phyloP scores from a whole-genome alignment of 495 filamentous ascomycete species.

The Pseudoneurospora amorphoporcata region DNA sequence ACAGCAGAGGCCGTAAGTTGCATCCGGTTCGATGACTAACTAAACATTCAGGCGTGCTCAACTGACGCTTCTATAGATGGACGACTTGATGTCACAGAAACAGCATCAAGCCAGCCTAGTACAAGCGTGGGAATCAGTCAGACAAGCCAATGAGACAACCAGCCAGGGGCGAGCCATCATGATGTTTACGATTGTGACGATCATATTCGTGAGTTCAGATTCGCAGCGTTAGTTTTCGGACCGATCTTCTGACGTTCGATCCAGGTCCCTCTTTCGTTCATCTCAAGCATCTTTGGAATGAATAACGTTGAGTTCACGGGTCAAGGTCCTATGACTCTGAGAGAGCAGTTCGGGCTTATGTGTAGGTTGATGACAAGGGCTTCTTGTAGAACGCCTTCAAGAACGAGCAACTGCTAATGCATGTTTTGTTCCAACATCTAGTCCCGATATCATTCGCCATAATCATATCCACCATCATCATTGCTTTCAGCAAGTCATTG shows the following conservation, averaged over 20 bases:
- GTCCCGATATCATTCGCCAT: conserved; percentile 22
- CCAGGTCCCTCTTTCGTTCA: conserved; percentile 22
- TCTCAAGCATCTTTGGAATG: conserved; percentile 28
- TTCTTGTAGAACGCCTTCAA: no score
- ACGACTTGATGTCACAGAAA: conserved; percentile 46
- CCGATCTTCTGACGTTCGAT: not conserved
- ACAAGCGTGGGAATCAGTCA: conserved; percentile 44
- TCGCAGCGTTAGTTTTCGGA: not conserved
- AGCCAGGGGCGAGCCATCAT: conserved; percentile 50
- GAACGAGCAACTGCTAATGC: no score
- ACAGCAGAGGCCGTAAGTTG: conserved; percentile 17
- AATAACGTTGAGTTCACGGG: conserved; percentile 19
- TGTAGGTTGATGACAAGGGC: not conserved
- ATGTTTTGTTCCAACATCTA: not conserved
- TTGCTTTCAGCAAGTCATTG: conserved; percentile 9
- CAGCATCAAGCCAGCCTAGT: conserved; percentile 55
- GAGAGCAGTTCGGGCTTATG: not conserved
- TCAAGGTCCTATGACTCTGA: not conserved
- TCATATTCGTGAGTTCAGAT: conserved; percentile 34
- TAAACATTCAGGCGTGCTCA: not conserved
- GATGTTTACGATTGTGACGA: conserved; percentile 55
- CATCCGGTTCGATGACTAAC: not conserved
- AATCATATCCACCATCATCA: conserved; percentile 12
- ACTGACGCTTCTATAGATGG: conserved; percentile 11
- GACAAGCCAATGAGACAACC: conserved; percentile 47